Evolutionary conservation across 768 basidiomycete genomes (phyloP), one percentile per base, ranked within the genome.

Genomic region (Tylopilus rubrobrunneus): DNA sequence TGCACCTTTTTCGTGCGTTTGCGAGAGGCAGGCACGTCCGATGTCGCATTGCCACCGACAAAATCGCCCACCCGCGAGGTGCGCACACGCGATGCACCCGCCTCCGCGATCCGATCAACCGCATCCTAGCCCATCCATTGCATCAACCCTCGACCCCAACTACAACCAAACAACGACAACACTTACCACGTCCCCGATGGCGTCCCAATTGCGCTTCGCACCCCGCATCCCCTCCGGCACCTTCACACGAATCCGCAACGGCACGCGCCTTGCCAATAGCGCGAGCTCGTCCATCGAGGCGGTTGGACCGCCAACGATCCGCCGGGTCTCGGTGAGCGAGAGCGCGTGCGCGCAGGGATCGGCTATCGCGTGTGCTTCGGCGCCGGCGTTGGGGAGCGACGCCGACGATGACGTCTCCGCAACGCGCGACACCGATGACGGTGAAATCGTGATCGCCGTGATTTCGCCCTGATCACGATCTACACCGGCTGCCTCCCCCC

Each of bases 271-370:
- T 11, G 67, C 62, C 1, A 67, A 50, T 19, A 36, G 0, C 17
- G 27, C 31, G 6, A 69, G 39, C 31, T 69, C 56, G 1, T 48
- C 40, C 45, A 65, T 3, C 19, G 62, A 57, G 7, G 67, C 65
- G 12, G 34, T 33, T 5, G 62, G 63, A 0, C 67, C 67, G 15
- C 67, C 40, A 4, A 23, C 7, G 8, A 39, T n/a, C 39, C n/a
- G 3, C 9, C 39, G 7, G 39, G 9, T 9, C n/a, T 1, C 39
- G 39, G 7, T 33, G 45, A 50, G 3, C 25, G 42, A 23, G 33
- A 21, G 14, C 17, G 25, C 1, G 12, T 2, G 31, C 31, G 31
- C 10, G 2, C 31, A 7, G 8, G 31, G 31, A 11, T 31, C 31
- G 10, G 31, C 31, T 4, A 8, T 31, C 8, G 31, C 31, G 19